phyloP scores from a whole-genome alignment of 768 basidiomycete genomes.

The Pisolithus tinctorius region DNA sequence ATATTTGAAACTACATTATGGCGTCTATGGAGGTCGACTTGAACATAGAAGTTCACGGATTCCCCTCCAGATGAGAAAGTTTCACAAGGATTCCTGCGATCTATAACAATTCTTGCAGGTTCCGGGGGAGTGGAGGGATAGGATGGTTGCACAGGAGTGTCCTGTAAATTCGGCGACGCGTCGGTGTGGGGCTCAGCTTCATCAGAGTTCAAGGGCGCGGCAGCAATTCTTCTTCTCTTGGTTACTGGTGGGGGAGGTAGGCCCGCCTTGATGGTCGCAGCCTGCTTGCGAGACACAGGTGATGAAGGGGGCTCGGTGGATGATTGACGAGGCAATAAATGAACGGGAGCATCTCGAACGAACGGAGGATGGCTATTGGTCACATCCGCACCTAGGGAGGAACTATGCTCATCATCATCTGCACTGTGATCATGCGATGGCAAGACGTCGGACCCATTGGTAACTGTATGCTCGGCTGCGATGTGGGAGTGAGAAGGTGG shows the following conservation, averaged over 20 bases:
- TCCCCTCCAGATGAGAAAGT: slow-evolving; percentile 41
- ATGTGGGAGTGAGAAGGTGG: neutral
- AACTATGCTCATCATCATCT: slow-evolving; percentile 2
- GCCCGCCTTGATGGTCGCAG: slow-evolving; percentile 10
- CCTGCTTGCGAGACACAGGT: slow-evolving; percentile 18
- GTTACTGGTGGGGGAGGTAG: slow-evolving; percentile 15
- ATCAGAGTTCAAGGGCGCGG: slow-evolving; percentile 13
- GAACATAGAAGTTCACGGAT: slow-evolving; percentile 54
- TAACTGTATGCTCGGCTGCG: neutral
- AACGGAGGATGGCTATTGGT: slow-evolving; percentile 5
- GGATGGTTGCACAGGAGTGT: slow-evolving; percentile 5
- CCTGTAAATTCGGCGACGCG: slow-evolving; percentile 6
- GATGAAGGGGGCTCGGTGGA: slow-evolving; percentile 6
- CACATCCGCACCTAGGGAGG: slow-evolving; percentile 1
- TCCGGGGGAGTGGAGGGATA: slow-evolving; percentile 12
- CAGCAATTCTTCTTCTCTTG: slow-evolving; percentile 25
- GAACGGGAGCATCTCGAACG: slow-evolving; percentile 5
- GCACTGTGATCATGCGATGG: slow-evolving; percentile 3
- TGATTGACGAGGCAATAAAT: neutral
- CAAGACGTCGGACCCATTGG: neutral
- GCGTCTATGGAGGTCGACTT: slow-evolving; percentile 57
- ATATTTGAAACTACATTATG: slow-evolving; percentile 44
- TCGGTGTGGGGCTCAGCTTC: slow-evolving; percentile 11
- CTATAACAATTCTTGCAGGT: slow-evolving; percentile 9
- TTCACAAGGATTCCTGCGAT: slow-evolving; percentile 18